Conservation (phyloP, 345 rosid genomes). For the Camelina hispida region DNA sequence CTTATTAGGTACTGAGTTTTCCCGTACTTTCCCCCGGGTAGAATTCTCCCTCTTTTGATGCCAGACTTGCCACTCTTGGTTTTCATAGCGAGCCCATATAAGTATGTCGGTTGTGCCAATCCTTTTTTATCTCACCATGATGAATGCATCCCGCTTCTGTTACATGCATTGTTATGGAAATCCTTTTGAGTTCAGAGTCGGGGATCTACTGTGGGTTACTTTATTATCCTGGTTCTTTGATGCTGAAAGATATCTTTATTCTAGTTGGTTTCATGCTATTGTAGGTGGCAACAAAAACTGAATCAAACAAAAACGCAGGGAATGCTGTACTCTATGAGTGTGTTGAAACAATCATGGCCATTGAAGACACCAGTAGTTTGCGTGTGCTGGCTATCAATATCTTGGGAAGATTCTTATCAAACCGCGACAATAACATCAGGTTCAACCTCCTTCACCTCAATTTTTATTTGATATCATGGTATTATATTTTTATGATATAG, state of each 20-base stretch:
- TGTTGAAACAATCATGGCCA: constrained; percentile 97
- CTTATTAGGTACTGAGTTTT: constrained; percentile 16
- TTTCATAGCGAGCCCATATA: constrained; percentile 10
- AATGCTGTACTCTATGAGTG: constrained; percentile 97
- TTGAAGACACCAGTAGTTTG: constrained; percentile 93
- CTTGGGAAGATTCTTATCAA: constrained; percentile 95
- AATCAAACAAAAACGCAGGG: constrained; percentile 98
- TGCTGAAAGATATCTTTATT: constrained; percentile 23
- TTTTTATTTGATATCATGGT: constrained; percentile 10
- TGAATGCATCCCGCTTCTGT: constrained; percentile 11
- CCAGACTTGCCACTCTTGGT: background rate
- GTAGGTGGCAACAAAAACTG: constrained; percentile 99
- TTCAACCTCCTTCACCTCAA: constrained; percentile 35
- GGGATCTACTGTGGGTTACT: constrained; percentile 24
- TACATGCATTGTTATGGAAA: constrained; percentile 26
- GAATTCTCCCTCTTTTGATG: constrained; percentile 25
- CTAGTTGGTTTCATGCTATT: constrained; percentile 37
- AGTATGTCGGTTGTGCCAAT: constrained; percentile 25
- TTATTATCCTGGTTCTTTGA: constrained; percentile 25
- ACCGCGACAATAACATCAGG: constrained; percentile 99
- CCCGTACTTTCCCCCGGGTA: background rate
- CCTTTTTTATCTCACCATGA: constrained; percentile 19
- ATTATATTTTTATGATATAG: constrained; percentile 3
- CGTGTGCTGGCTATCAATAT: constrained; percentile 99
- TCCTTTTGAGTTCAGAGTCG: constrained; percentile 16